phyloP scores from a whole-genome alignment of 805 yeast species.

The Clavispora vitiphila region DNA sequence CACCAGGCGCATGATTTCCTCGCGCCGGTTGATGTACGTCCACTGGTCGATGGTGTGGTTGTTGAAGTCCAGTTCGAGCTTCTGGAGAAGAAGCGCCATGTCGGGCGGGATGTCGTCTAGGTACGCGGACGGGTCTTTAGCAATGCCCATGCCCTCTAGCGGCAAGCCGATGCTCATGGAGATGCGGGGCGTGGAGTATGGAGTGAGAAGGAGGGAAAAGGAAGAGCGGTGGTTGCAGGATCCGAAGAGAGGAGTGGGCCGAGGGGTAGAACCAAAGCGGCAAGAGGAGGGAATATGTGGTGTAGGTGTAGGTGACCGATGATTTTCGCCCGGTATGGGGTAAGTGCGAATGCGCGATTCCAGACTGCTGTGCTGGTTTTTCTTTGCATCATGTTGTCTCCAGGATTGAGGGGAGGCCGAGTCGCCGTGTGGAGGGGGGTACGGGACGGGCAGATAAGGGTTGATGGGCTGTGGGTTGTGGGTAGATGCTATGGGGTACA shows the following conservation, averaged over 20 bases:
- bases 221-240: no score
- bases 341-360: neutral
- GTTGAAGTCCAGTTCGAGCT: conserved; percentile 38
- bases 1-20: conserved; percentile 38
- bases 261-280: no score
- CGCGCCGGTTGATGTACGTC: conserved; percentile 42
- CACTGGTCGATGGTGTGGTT: conserved; percentile 41
- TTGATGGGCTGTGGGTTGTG: no score
- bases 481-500: no score
- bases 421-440: neutral
- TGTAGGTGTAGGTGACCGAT: neutral
- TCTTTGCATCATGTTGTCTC: no score
- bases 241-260: no score
- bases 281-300: no score
- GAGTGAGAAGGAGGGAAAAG: no score
- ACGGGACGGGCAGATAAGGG: no score
- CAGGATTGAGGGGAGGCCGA: no score
- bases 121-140: conserved; percentile 11
- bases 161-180: conserved; percentile 10
- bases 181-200: neutral
- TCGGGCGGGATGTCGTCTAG: conserved; percentile 40
- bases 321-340: neutral
- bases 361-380: no score
- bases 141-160: conserved; percentile 3
- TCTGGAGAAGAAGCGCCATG: conserved; percentile 38